Evolutionary conservation across 2,329 filamentous ascomycete species (phyloP), one percentile per base, ranked within the genome.

Genomic region (Aspergillus persii): DNA sequence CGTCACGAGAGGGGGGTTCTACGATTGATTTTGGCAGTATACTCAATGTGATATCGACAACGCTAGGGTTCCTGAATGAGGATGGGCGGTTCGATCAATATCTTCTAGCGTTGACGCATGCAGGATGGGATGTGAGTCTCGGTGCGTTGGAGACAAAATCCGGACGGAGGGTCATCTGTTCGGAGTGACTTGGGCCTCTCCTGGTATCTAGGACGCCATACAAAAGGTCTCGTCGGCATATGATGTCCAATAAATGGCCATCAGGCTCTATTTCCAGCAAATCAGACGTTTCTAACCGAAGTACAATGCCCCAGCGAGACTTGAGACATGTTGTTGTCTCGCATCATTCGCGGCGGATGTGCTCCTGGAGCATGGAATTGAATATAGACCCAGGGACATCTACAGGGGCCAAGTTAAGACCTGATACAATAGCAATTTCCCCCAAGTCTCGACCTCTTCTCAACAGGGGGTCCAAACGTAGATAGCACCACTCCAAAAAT

Each of bases 101-200:
- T 79, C 58, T 76, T 54, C 61, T 73, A 61, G 63, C 74, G 61
- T 61, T 87, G 56, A 69, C 65, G 59, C 71, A 71, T 36, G 76
- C 68, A 33, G 89, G 89, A 0, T 93, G 90, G 90, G 84, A 92
- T 74, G 66, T 90, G 50, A 77, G 85, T 57, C 80, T 80, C 53
- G 81, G 81, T 44, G 87, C 86, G 5, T 76, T 93, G 66, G 89
- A 92, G 77, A 92, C 88, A 18, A 80, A 77, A 59, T 78, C 83
- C 50, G 86, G 84, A 9, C 68, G 69, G 56, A 71, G 78, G 59
- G 61, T 80, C 53, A 41, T 50, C 27, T 50, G 47, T 33, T 27
- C 47, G n/a, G 8, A 27, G 7, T 44, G 30, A 30, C 9, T 26
- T 50, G 29, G 5, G 6, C 26, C 44, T 8, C 5, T 31, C 18